Evolutionary conservation across 2,329 filamentous ascomycete species (phyloP), one percentile per base, ranked within the genome.

Genomic region (Stachybotrys chartarum): DNA sequence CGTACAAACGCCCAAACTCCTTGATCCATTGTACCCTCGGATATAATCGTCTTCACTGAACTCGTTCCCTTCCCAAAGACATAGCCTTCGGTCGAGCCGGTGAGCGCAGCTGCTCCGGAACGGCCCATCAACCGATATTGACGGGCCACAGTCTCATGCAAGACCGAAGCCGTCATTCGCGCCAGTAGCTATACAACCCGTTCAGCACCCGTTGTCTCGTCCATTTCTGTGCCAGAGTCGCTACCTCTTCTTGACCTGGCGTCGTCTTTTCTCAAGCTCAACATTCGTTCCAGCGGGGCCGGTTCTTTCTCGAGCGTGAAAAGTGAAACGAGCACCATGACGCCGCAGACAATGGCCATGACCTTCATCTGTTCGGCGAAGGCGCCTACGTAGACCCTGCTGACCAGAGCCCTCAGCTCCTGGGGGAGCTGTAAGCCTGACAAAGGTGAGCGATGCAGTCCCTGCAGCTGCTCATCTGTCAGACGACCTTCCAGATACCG

Each of bases 291-390:
- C 52, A 76, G 66, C 6, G 71, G 64, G 3, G 64, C 61, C 1
- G 78, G 78, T 5, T 68, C 63, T 42, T 66, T 68, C 61, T 81
- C 75, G 54, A 78, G 69, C 1, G 75, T 74, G 53, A 77, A 72
- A 3, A 76, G 57, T 30, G 77, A 77, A 10, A 72, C 66, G 30
- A 76, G 55, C 7, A 79, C 65, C 63, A 78, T 78, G 49, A 68
- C 66, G 5, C 68, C 72, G 35, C 74, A 72, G 16, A 77, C 61
- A 30, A 73, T 68, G 50, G 76, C 71, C 72, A 80, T 75, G 50
- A 80, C 65, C 54, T 71, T 73, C 44, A 77, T 72, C 57, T 80
- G 73, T 31, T 72, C 68, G 1, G 70, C 69, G 60, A 80, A 81
- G 1, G 78, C 76, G 1, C 60, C 64, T 0, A 76, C 72, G 55